Conservation (phyloP, 345 rosid species). For the Aquilaria sinensis region DNA sequence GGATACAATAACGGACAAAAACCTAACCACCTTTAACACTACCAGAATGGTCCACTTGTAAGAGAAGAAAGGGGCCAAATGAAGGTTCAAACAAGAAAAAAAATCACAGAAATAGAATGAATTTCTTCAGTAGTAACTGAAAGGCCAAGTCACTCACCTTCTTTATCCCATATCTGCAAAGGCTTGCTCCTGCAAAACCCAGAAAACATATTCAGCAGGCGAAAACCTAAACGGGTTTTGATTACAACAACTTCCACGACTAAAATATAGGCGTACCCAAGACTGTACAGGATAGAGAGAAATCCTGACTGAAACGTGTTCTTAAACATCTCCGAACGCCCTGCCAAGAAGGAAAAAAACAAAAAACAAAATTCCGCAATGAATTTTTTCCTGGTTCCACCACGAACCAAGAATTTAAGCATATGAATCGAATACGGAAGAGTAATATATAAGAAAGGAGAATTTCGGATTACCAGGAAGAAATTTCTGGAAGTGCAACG, state of each 20-base stretch:
- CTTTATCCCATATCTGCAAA: slow-evolving; percentile 86
- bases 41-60: slow-evolving; percentile 4
- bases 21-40: slow-evolving; percentile 2
- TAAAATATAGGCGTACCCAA: slow-evolving; percentile 38
- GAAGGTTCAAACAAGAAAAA: slow-evolving; percentile 3
- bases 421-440: too few relatives aligned
- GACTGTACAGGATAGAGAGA: slow-evolving; percentile 72
- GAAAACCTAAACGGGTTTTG: not conserved
- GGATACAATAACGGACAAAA: not conserved
- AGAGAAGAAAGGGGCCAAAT: slow-evolving; percentile 4
- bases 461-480: too few relatives aligned
- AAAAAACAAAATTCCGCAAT: too few relatives aligned
- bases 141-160: slow-evolving; percentile 34
- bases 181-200: slow-evolving; percentile 57
- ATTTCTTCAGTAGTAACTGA: not conserved
- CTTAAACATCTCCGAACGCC: slow-evolving; percentile 45
- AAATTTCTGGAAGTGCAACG: too few relatives aligned
- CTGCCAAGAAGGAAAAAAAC: too few relatives aligned
- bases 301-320: slow-evolving; percentile 89
- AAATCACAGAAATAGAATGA: not conserved
- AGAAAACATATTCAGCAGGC: not conserved
- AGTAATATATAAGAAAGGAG: too few relatives aligned
- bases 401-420: too few relatives aligned
- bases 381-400: too few relatives aligned
- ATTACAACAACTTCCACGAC: not conserved